Conservation (phyloP, 345 rosid species). For the Moricandia arvensis region DNA sequence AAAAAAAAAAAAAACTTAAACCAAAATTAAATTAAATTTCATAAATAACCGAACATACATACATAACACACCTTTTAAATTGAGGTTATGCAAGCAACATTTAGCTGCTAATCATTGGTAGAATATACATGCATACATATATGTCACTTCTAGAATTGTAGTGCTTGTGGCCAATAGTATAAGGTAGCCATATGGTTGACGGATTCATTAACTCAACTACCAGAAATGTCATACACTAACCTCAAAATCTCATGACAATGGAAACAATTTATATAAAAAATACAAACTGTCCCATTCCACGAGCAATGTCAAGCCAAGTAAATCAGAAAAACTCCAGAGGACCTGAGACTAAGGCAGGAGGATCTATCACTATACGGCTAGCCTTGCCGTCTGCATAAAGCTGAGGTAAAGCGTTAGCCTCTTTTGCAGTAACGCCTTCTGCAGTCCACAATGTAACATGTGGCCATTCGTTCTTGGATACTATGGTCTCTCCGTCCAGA, state of each 20-base stretch:
- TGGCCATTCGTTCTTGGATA: conserved; percentile 80
- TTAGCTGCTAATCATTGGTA: too few species aligned
- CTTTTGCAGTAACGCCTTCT: conserved; percentile 67
- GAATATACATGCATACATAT: too few species aligned
- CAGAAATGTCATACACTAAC: background rate
- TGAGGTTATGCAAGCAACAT: too few species aligned
- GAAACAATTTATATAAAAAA: too few species aligned
- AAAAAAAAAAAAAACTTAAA: too few species aligned
- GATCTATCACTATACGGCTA: conserved; percentile 58
- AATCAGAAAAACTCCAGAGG: conserved; percentile 61
- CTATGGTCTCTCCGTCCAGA: conserved; percentile 60
- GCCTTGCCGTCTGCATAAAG: conserved; percentile 74
- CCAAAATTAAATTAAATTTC: too few species aligned
- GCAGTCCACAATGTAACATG: conserved; percentile 89
- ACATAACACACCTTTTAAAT: too few species aligned
- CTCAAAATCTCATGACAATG: too few species aligned
- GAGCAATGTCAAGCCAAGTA: conserved; percentile 8
- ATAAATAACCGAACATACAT: too few species aligned
- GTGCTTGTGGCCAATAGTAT: too few species aligned
- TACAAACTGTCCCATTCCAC: conserved; percentile 5
- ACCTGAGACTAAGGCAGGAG: conserved; percentile 63
- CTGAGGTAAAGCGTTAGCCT: conserved; percentile 67
- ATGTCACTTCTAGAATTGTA: too few species aligned
- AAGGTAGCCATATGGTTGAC: background rate
- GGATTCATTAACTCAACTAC: background rate